These are phyloP conservation scores for Uromyces viciae-fabae DNA, from an alignment of 1,284 basidiomycete species.

Conservation along the genomic window DNA sequence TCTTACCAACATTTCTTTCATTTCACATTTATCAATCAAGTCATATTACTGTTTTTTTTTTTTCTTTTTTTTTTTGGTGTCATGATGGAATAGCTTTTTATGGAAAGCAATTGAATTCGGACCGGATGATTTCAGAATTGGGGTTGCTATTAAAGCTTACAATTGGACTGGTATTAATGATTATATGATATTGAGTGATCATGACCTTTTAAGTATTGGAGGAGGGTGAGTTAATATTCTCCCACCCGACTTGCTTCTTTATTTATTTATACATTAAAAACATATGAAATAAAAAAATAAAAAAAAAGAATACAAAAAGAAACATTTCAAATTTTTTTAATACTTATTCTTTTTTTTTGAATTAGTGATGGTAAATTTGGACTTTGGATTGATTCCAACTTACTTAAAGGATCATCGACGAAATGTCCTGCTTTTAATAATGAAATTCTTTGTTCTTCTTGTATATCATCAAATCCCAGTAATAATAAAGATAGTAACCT, in stretches of 20 bases:
- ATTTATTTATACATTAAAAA: too few species aligned
- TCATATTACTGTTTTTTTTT: too few species aligned
- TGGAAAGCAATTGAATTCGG: conserved; percentile 60
- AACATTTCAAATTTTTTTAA: too few species aligned
- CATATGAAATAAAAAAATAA: too few species aligned
- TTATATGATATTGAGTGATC: conserved; percentile 81
- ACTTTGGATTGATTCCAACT: conserved; percentile 76
- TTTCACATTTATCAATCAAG: too few species aligned
- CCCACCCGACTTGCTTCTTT: conserved; percentile 35
- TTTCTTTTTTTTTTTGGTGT: conserved; percentile 13
- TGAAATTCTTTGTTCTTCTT: conserved; percentile 65
- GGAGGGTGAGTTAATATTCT: conserved; percentile 68
- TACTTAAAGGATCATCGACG: conserved; percentile 77
- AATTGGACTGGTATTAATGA: conserved; percentile 86
- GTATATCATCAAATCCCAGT: neutral
- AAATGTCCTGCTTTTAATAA: conserved; percentile 83
- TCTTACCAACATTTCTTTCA: neutral
- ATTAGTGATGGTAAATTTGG: conserved; percentile 78
- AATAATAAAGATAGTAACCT: conserved; percentile 8
- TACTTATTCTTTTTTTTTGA: too few species aligned
- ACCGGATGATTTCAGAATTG: conserved; percentile 49
- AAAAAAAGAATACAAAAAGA: too few species aligned
- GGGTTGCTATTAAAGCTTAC: conserved; percentile 64
- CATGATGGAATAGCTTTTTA: conserved; percentile 63
- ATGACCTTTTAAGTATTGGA: conserved; percentile 75